Evolutionary conservation across 2,329 filamentous ascomycete species (phyloP).

Genomic region (Metarhizium brunneum): DNA sequence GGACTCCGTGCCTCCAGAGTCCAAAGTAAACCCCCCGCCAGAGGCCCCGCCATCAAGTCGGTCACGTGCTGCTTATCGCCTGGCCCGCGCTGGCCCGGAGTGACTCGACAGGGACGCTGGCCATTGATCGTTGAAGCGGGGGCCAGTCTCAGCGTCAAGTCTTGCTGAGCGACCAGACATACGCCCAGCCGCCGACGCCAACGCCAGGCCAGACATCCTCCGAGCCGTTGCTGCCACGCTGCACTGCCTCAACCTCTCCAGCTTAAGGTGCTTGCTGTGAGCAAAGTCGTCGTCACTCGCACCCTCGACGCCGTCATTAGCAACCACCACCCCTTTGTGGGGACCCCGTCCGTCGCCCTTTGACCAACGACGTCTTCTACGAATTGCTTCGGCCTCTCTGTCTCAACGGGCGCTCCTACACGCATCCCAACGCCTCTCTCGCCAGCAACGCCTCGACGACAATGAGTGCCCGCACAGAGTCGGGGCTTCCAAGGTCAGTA

Average conservation of each 20-base stretch:
- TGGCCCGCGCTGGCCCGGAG: not conserved
- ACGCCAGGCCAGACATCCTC: not conserved
- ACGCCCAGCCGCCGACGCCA: not conserved
- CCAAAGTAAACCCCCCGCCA: no score
- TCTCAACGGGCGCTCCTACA: not conserved
- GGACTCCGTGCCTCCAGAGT: no score
- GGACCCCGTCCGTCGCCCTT: not conserved
- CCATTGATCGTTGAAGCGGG: not conserved
- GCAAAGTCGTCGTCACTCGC: slow-evolving; percentile 6
- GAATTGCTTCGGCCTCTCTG: slow-evolving; percentile 8
- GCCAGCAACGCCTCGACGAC: slow-evolving; percentile 2
- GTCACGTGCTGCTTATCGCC: slow-evolving; percentile 1
- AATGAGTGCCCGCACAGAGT: slow-evolving; percentile 25
- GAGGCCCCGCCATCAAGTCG: not conserved
- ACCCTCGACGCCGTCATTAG: slow-evolving; percentile 3
- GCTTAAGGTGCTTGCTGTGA: not conserved
- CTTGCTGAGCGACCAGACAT: not conserved
- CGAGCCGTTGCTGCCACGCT: not conserved
- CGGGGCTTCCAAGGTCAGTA: slow-evolving; percentile 27
- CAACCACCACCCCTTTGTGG: slow-evolving; percentile 2
- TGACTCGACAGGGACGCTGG: not conserved
- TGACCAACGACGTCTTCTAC: slow-evolving; percentile 4
- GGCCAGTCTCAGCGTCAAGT: not conserved
- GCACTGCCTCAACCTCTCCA: slow-evolving; percentile 5
- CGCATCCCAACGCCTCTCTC: not conserved